phyloP scores from a whole-genome alignment of 768 basidiomycete species.

The Leccinum imitatum region DNA sequence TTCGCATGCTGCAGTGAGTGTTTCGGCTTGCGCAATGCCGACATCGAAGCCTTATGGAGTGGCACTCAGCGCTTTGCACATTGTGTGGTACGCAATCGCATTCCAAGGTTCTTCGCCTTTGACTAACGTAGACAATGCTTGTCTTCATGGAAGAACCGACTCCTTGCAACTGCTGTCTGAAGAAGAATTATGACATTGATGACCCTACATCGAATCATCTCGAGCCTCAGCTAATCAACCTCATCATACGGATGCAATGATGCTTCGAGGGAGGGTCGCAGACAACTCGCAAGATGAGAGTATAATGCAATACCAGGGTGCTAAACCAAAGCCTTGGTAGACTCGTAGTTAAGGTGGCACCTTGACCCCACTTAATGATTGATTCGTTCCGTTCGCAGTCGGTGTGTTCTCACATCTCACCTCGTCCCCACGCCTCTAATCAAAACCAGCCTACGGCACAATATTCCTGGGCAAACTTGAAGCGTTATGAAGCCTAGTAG shows the following conservation, averaged over 20 bases:
- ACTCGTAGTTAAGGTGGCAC: not conserved
- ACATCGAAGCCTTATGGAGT: slow-evolving; percentile 2
- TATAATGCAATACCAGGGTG: slow-evolving; percentile 17
- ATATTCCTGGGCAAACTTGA: slow-evolving; percentile 67
- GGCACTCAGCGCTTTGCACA: slow-evolving; percentile 8
- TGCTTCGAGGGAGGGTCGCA: slow-evolving; percentile 14
- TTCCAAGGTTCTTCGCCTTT: not conserved
- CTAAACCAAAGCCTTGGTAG: slow-evolving; percentile 15
- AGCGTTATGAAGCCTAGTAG: slow-evolving; percentile 55
- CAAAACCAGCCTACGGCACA: slow-evolving; percentile 61
- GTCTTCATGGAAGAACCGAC: slow-evolving; percentile 8
- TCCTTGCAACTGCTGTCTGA: slow-evolving; percentile 18
- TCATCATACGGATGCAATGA: slow-evolving; percentile 11
- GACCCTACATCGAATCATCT: not conserved
- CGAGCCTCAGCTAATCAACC: slow-evolving; percentile 12
- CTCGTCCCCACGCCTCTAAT: not conserved
- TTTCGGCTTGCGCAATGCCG: not conserved
- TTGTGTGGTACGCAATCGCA: slow-evolving; percentile 15
- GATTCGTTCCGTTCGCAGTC: no score
- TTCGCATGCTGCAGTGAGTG: slow-evolving; percentile 23
- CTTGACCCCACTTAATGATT: not conserved
- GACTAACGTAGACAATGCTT: not conserved
- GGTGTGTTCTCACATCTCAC: not conserved
- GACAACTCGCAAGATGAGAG: slow-evolving; percentile 7
- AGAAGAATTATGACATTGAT: slow-evolving; percentile 6